Evolutionary conservation across 129 eudicot genomes (phyloP).

Genomic region (Cynara cardunculus): DNA sequence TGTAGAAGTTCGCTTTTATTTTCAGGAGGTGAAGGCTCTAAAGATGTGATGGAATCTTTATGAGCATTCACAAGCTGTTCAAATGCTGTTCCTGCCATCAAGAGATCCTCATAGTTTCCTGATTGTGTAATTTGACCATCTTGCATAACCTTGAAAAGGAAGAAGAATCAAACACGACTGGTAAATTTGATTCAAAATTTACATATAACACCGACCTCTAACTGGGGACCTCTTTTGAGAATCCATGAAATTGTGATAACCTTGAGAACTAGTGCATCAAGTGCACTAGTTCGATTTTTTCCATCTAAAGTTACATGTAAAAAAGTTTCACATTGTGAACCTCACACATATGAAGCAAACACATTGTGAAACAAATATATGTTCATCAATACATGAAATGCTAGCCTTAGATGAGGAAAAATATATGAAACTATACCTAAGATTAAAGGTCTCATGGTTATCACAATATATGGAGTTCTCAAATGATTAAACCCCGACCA

Average conservation of each 20-base stretch:
- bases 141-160: constrained; percentile 58
- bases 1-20: neutral
- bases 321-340: too few relatives aligned
- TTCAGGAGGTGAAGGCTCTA: constrained; percentile 35
- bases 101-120: constrained; percentile 56
- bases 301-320: too few relatives aligned
- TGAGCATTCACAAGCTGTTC: constrained; percentile 75
- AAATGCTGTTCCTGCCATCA: constrained; percentile 58
- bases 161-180: neutral
- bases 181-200: neutral
- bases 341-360: too few relatives aligned
- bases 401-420: too few relatives aligned
- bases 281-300: too few relatives aligned
- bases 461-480: neutral
- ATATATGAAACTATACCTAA: too few relatives aligned
- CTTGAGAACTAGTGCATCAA: too few relatives aligned
- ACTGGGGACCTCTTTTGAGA: neutral
- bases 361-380: too few relatives aligned
- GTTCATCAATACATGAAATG: too few relatives aligned
- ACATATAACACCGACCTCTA: neutral
- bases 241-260: too few relatives aligned
- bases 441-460: too few relatives aligned
- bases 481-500: neutral
- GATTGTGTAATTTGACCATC: constrained; percentile 60
- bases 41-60: constrained; percentile 38